Evolutionary conservation across 208 protist species (phyloP).

Genomic region (Leishmania gerbilli): DNA sequence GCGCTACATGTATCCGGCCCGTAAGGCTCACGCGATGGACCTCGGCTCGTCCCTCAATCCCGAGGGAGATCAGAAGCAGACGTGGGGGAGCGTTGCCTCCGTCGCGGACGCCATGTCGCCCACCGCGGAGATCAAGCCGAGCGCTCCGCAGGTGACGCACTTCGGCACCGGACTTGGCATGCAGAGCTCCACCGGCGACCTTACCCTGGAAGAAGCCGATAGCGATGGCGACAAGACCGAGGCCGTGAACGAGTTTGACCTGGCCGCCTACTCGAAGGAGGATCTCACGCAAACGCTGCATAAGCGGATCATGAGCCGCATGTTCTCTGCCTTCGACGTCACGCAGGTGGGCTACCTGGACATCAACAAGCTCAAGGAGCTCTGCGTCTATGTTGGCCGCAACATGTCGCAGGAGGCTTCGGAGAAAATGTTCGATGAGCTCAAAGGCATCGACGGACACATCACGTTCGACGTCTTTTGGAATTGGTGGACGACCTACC

Average conservation of each 20-base stretch:
- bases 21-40: constrained; percentile 40
- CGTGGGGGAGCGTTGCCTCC: constrained; percentile 16
- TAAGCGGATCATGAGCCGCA: constrained; percentile 84
- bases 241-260: constrained; percentile 72
- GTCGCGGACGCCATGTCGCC: constrained; percentile 23
- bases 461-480: constrained; percentile 91
- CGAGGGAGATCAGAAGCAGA: not conserved
- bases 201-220: constrained; percentile 14
- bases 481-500: constrained; percentile 76
- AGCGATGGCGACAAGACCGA: constrained; percentile 7
- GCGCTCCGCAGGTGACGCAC: constrained; percentile 29
- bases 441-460: constrained; percentile 46
- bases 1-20: constrained; percentile 34
- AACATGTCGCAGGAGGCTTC: constrained; percentile 42
- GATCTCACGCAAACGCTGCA: constrained; percentile 71
- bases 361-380: constrained; percentile 58
- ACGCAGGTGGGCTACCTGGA: constrained; percentile 77
- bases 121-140: constrained; percentile 44
- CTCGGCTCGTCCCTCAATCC: constrained; percentile 34
- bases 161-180: constrained; percentile 60
- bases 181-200: constrained; percentile 17
- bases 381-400: constrained; percentile 83
- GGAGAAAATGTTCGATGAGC: constrained; percentile 62
- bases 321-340: constrained; percentile 91
- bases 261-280: constrained; percentile 83